Evolutionary conservation across 1,139 yeast genomes (phyloP).

Genomic region (Magnusiomyces magnusii): DNA sequence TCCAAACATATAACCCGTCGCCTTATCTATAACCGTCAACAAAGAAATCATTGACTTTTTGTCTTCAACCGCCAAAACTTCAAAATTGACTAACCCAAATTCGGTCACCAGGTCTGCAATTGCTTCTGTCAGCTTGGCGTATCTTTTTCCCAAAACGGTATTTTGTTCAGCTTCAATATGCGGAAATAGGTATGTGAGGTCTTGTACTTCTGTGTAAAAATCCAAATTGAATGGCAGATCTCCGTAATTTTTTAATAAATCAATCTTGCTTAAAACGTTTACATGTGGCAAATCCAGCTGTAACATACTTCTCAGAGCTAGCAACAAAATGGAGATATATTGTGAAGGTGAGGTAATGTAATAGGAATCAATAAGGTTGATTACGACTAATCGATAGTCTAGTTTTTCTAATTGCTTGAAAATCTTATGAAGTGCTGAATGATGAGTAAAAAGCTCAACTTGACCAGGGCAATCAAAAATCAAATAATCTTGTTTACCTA

Average conservation of each 20-base stretch:
- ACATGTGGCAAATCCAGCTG: conserved; percentile 90
- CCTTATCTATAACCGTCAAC: conserved; percentile 71
- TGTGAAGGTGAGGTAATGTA: conserved; percentile 84
- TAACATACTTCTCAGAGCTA: conserved; percentile 87
- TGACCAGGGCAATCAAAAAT: conserved; percentile 98
- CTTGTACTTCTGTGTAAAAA: conserved; percentile 89
- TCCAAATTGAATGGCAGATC: conserved; percentile 58
- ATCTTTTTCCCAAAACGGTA: conserved; percentile 51
- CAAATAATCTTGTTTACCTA: conserved; percentile 60
- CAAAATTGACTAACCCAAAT: conserved; percentile 79
- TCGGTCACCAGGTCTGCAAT: conserved; percentile 82
- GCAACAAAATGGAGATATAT: conserved; percentile 72
- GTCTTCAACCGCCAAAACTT: conserved; percentile 85
- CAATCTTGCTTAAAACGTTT: conserved; percentile 87
- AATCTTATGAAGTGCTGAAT: conserved; percentile 68
- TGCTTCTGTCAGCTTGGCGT: conserved; percentile 63
- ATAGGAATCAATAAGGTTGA: conserved; percentile 78
- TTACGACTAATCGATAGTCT: conserved; percentile 74
- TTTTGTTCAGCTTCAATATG: conserved; percentile 61
- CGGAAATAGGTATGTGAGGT: conserved; percentile 61
- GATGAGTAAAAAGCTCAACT: conserved; percentile 90
- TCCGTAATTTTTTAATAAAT: conserved; percentile 63
- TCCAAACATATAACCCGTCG: conserved; percentile 91
- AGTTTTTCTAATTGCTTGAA: conserved; percentile 64
- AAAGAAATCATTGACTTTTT: conserved; percentile 84